phyloP scores from a whole-genome alignment of 768 basidiomycete genomes.

The Coprinopsis marcescibilis region DNA sequence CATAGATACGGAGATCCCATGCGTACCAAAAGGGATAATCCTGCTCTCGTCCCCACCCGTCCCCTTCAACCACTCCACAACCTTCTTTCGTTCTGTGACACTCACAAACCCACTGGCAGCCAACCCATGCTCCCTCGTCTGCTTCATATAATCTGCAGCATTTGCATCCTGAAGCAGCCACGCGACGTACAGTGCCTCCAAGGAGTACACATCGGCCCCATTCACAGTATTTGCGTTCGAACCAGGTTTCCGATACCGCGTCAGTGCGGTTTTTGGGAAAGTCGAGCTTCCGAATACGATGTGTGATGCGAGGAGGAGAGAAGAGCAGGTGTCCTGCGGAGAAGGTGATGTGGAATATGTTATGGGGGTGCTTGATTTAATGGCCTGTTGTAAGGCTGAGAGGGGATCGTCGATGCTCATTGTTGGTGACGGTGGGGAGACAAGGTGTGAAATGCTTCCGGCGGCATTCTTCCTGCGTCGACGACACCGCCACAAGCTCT shows the following conservation, averaged over 20 bases:
- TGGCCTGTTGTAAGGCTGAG: conserved; percentile 53
- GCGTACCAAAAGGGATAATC: conserved; percentile 4
- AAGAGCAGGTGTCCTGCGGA: conserved; percentile 34
- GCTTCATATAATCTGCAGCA: conserved; percentile 85
- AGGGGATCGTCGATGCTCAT: conserved; percentile 45
- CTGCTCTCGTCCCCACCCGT: conserved; percentile 4
- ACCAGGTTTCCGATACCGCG: conserved; percentile 71
- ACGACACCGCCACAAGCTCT: too few relatives aligned
- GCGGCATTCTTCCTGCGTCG: too few relatives aligned
- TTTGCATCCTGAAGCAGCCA: conserved; percentile 72
- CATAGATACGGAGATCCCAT: not conserved
- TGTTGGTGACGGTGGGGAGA: conserved; percentile 7
- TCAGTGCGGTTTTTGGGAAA: conserved; percentile 70
- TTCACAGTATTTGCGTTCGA: conserved; percentile 22
- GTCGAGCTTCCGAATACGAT: conserved; percentile 48
- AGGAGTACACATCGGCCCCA: conserved; percentile 58
- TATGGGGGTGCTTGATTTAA: conserved; percentile 47
- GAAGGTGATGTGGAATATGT: conserved; percentile 35
- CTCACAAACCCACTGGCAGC: conserved; percentile 74
- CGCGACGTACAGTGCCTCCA: conserved; percentile 81
- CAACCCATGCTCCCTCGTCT: conserved; percentile 69
- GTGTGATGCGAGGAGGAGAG: conserved; percentile 56
- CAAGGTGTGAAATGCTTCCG: conserved; percentile 7
- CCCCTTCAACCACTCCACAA: conserved; percentile 83
- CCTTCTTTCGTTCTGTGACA: conserved; percentile 79